Evolutionary conservation across 495 filamentous ascomycete genomes (phyloP).

Genomic region (Xylaria curta): DNA sequence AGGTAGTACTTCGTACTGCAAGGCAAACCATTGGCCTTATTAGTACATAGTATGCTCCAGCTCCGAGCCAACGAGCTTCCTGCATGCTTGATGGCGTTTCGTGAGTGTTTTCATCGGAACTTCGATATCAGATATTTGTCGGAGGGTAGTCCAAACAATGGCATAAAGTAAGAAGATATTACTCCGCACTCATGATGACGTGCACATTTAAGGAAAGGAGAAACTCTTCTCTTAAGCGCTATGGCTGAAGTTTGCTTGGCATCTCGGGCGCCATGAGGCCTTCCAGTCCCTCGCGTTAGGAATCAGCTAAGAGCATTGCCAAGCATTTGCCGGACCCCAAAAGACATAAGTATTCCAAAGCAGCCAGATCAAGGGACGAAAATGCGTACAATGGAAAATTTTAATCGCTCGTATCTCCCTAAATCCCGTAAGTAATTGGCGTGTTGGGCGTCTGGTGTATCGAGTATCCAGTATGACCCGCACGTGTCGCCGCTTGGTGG

Average conservation of each 20-base stretch:
- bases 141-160: not conserved
- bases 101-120: constrained; percentile 6
- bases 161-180: not conserved
- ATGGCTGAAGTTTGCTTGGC: not conserved
- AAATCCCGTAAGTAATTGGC: constrained; percentile 4
- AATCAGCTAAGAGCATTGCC: not conserved
- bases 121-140: not conserved
- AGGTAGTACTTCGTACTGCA: not conserved
- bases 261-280: not conserved
- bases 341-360: not conserved
- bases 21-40: not conserved
- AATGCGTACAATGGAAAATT: constrained; percentile 19
- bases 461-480: constrained; percentile 20
- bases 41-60: not conserved
- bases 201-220: not conserved
- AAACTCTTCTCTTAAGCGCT: not conserved
- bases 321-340: not conserved
- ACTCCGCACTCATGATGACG: not conserved
- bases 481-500: constrained; percentile 25
- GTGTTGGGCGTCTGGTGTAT: constrained; percentile 17
- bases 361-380: not conserved
- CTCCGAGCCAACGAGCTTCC: constrained; percentile 1
- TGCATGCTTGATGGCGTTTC: constrained; percentile 1
- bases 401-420: constrained; percentile 28
- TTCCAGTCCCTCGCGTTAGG: not conserved